phyloP scores from a whole-genome alignment of 208 protist genomes.

The Novymonas esmeraldas region DNA sequence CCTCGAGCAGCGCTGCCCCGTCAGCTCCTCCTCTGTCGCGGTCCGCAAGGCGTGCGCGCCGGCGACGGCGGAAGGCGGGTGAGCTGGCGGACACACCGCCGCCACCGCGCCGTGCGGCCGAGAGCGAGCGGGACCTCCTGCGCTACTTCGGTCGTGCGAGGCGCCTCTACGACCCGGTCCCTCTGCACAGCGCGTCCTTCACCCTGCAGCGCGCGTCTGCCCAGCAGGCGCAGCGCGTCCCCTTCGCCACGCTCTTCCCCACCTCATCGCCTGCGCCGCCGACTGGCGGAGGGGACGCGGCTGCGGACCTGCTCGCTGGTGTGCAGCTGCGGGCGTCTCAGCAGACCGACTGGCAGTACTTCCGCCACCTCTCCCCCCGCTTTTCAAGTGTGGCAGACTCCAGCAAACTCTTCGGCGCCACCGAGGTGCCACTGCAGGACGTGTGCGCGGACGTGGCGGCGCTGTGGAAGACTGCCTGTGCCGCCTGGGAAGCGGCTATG shows the following conservation, averaged over 20 bases:
- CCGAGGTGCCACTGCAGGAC: constrained; percentile 20
- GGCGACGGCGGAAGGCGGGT: too few relatives aligned
- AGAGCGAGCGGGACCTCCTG: constrained; percentile 26
- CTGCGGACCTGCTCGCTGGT: constrained; percentile 5
- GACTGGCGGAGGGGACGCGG: not conserved
- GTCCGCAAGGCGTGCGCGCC: too few relatives aligned
- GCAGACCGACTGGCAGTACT: constrained; percentile 9
- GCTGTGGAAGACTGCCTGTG: constrained; percentile 22
- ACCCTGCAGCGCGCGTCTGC: constrained; percentile 24
- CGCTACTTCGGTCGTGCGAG: constrained; percentile 27
- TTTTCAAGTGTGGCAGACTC: constrained; percentile 42
- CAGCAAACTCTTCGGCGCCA: constrained; percentile 40
- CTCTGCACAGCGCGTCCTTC: constrained; percentile 10
- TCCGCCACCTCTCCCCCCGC: constrained; percentile 45
- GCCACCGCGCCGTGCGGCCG: not conserved
- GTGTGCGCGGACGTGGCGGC: constrained; percentile 35
- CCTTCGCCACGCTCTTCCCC: constrained; percentile 29
- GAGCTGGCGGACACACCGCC: not conserved
- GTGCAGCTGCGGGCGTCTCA: not conserved
- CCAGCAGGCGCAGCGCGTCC: constrained; percentile 17
- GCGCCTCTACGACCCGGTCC: constrained; percentile 16
- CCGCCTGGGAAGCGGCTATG: constrained; percentile 11
- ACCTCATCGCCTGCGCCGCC: not conserved
- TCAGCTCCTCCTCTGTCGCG: too few relatives aligned
- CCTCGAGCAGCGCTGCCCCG: too few relatives aligned